phyloP scores from a whole-genome alignment of 2,329 filamentous ascomycete species.

The Fusarium newnesense region DNA sequence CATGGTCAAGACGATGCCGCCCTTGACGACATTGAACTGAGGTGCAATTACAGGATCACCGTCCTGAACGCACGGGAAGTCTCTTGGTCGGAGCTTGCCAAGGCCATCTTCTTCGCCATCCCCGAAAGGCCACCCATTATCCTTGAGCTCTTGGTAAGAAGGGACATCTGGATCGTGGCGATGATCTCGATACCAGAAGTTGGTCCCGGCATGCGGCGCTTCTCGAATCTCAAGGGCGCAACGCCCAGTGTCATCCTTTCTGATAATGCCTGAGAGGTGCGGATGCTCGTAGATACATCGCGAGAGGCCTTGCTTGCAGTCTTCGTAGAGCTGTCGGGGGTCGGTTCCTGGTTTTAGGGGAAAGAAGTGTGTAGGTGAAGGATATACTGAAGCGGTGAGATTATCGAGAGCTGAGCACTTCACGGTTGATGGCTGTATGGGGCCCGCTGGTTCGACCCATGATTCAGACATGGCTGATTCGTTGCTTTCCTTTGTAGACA shows the following conservation, averaged over 20 bases:
- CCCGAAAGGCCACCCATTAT: background rate
- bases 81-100: background rate
- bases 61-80: background rate
- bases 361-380: slow-evolving; percentile 13
- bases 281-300: slow-evolving; percentile 11
- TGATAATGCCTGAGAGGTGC: slow-evolving; percentile 4
- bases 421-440: background rate
- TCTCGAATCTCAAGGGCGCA: background rate
- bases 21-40: slow-evolving; percentile 8
- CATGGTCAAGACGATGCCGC: slow-evolving; percentile 12
- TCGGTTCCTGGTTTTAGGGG: background rate
- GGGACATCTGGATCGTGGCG: background rate
- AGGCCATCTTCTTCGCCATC: slow-evolving; percentile 15
- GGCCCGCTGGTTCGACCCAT: slow-evolving; percentile 11
- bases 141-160: slow-evolving; percentile 3
- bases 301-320: slow-evolving; percentile 8
- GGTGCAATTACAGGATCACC: slow-evolving; percentile 11
- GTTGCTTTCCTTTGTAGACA: background rate
- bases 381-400: slow-evolving; percentile 14
- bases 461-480: background rate
- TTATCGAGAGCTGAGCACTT: slow-evolving; percentile 14
- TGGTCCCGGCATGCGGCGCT: background rate
- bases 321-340: slow-evolving; percentile 11
- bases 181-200: slow-evolving; percentile 11
- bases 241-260: slow-evolving; percentile 12